Percentiles rank a stretch among this genome's conserved stretches.
Conservation (phyloP, 202 grass and related monocot species). For the Setaria viridis region DNA sequence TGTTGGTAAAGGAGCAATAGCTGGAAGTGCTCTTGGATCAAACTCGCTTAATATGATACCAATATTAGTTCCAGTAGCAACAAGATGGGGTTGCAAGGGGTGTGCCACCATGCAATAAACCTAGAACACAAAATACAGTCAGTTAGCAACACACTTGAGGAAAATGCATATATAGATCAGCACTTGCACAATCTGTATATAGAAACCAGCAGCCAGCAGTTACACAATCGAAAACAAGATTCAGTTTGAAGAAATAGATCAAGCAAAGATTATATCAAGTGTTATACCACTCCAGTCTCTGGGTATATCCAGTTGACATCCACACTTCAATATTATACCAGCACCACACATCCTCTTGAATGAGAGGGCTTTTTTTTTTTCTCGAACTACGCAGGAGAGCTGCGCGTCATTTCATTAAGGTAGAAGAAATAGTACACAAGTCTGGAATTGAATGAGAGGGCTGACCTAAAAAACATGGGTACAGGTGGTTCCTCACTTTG, state of each 20-base stretch:
- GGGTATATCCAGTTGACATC: not conserved
- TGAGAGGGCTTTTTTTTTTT: not conserved
- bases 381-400: too few relatives aligned
- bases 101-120: constrained; percentile 99
- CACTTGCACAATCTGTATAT: too few relatives aligned
- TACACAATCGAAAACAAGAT: too few relatives aligned
- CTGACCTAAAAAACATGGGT: not conserved
- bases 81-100: constrained; percentile 95
- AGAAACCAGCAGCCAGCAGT: too few relatives aligned
- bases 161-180: constrained; percentile 7
- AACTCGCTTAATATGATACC: constrained; percentile 99
- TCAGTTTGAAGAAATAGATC: not conserved
- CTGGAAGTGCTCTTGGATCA: constrained; percentile 92
- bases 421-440: too few relatives aligned
- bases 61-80: constrained; percentile 98
- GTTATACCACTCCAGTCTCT: not conserved
- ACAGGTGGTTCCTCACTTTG: not conserved
- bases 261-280: not conserved
- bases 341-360: not conserved
- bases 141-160: constrained; percentile 44
- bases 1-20: constrained; percentile 76
- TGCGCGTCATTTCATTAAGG: too few relatives aligned
- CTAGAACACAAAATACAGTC: constrained; percentile 55
- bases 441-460: not conserved
- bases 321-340: not conserved